A percentile compares a stretch with the other conserved stretches of the same genome.
phyloP scores from a whole-genome alignment of 768 basidiomycete genomes.

The Kwoniella botswanensis region DNA sequence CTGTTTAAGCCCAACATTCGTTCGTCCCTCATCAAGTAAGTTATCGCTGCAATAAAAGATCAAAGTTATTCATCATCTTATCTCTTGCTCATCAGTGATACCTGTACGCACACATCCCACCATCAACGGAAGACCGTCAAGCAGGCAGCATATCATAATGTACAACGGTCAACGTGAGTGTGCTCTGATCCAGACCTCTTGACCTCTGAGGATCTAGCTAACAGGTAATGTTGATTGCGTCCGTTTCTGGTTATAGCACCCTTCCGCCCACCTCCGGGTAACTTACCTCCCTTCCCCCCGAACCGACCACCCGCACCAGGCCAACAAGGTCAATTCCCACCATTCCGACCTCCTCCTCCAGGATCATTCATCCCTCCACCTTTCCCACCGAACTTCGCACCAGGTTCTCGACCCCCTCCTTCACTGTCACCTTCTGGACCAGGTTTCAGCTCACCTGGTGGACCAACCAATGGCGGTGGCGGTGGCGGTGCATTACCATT shows the following conservation, averaged over 20 bases:
- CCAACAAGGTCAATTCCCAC: constrained; percentile 39
- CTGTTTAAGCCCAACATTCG: neutral
- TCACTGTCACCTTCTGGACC: constrained; percentile 15
- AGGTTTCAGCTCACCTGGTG: neutral
- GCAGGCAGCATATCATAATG: constrained; percentile 1
- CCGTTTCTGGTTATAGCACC: constrained; percentile 8
- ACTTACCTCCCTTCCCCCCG: constrained; percentile 46
- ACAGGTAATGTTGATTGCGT: neutral
- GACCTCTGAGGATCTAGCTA: neutral
- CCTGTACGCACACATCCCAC: neutral
- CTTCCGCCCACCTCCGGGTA: constrained; percentile 17
- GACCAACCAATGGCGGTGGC: constrained; percentile 6
- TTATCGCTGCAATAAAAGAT: neutral
- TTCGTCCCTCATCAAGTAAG: neutral
- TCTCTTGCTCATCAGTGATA: neutral
- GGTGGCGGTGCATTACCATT: constrained; percentile 12
- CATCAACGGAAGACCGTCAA: neutral
- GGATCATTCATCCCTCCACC: constrained; percentile 42
- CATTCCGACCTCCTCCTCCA: constrained; percentile 43
- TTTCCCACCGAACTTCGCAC: constrained; percentile 47
- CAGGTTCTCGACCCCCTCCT: constrained; percentile 26
- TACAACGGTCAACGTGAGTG: constrained; percentile 39
- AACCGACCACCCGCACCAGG: constrained; percentile 22
- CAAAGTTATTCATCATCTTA: neutral
- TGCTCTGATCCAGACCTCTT: too few relatives aligned